Conservation (phyloP, 202 grass and related monocot species). For the Schoenoplectus triqueter region DNA sequence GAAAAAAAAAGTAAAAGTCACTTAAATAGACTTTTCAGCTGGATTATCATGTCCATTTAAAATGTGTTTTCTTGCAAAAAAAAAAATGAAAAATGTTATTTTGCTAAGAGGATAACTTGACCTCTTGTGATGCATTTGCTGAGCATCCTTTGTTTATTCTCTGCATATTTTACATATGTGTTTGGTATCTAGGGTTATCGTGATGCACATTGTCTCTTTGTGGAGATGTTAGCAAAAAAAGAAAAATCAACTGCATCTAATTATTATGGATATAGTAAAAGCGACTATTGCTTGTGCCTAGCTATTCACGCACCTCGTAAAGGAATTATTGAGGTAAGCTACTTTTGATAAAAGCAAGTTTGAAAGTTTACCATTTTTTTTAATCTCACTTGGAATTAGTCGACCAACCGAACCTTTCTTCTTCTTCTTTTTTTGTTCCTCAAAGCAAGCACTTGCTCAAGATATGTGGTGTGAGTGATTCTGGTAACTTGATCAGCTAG, state of each 20-base stretch:
- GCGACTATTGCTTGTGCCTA: constrained; percentile 88
- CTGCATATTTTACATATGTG: neutral
- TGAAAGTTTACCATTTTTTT: neutral
- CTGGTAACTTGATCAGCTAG: neutral
- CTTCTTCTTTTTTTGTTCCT: neutral
- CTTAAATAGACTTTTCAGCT: neutral
- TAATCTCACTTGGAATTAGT: neutral
- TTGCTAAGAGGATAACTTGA: constrained; percentile 17
- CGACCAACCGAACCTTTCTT: too few species aligned
- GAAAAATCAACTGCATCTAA: constrained; percentile 59
- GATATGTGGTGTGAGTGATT: neutral
- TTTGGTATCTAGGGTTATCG: constrained; percentile 78
- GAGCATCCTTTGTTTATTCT: neutral
- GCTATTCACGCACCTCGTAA: constrained; percentile 95
- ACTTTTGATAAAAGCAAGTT: neutral
- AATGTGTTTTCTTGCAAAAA: neutral
- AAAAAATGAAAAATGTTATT: neutral
- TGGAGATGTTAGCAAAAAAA: constrained; percentile 81
- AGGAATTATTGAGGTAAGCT: constrained; percentile 91
- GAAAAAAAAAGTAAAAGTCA: too few species aligned
- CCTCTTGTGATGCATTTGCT: neutral
- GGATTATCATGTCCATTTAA: neutral
- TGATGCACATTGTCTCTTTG: constrained; percentile 88
- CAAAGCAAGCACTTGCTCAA: constrained; percentile 3
- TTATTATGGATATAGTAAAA: constrained; percentile 62